Percentiles rank a stretch among this genome's conserved stretches.
These are phyloP conservation scores for Harringtonia lauricola DNA, from an alignment of 2,329 filamentous ascomycete genomes.

Conservation along the genomic window DNA sequence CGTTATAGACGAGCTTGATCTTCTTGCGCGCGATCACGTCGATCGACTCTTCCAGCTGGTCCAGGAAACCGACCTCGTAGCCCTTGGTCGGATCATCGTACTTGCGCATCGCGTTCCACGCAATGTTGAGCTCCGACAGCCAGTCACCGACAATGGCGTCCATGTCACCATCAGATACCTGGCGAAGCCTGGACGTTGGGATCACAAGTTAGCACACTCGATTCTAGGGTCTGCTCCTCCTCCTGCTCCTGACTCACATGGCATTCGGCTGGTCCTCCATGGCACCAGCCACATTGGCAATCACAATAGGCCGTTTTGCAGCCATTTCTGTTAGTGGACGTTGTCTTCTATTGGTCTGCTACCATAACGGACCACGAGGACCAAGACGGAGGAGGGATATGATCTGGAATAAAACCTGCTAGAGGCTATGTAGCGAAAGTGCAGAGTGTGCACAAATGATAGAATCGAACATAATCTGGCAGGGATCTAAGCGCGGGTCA, in stretches of 20 bases:
- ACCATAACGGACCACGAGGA: no score
- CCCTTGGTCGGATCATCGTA: background rate
- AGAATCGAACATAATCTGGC: no score
- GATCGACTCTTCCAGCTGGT: slow-evolving; percentile 6
- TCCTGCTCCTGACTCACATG: background rate
- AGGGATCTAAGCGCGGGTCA: no score
- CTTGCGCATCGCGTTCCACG: slow-evolving; percentile 3
- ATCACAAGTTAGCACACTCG: no score
- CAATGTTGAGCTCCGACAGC: slow-evolving; percentile 18
- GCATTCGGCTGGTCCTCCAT: background rate
- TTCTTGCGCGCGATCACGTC: slow-evolving; percentile 21
- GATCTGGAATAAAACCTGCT: no score
- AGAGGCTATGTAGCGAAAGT: no score
- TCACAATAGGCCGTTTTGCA: background rate
- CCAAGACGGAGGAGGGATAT: no score
- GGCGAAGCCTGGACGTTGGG: background rate
- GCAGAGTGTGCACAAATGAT: no score
- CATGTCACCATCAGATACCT: background rate
- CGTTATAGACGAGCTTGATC: slow-evolving; percentile 37
- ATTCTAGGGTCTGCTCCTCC: background rate
- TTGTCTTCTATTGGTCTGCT: no score
- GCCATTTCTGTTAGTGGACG: background rate
- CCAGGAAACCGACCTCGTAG: slow-evolving; percentile 1
- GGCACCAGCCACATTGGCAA: background rate
- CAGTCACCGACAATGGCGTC: slow-evolving; percentile 14